Evolutionary conservation across 306 rosid species (phyloP).

Genomic region (Luffa aegyptiaca): DNA sequence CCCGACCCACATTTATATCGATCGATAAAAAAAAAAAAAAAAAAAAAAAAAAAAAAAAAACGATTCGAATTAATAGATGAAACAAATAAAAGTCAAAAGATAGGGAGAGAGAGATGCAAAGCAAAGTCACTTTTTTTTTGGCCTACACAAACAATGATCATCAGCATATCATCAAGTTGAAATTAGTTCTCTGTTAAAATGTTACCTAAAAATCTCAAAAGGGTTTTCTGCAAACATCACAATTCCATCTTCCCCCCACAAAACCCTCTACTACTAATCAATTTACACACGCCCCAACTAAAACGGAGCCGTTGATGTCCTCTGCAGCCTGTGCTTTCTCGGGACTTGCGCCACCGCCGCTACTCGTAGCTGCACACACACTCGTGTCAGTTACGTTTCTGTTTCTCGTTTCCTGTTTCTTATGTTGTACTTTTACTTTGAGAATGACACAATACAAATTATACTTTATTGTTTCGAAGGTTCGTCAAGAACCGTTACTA

Average conservation of each 20-base stretch:
- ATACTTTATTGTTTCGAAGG: no score
- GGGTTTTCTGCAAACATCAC: neutral
- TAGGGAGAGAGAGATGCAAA: neutral
- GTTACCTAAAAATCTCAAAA: neutral
- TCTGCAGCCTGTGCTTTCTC: constrained; percentile 35
- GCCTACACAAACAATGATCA: neutral
- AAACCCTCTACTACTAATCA: neutral
- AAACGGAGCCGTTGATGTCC: constrained; percentile 84
- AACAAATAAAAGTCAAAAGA: neutral
- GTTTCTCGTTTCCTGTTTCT: neutral
- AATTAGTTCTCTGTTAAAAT: neutral
- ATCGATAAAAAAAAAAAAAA: neutral
- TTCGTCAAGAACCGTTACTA: no score
- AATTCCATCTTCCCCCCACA: neutral
- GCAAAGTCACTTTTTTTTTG: no score
- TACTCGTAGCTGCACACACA: constrained; percentile 21
- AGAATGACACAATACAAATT: no score
- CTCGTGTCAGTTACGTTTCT: neutral
- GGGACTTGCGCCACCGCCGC: constrained; percentile 13
- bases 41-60: neutral
- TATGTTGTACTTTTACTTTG: no score
- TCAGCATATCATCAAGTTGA: neutral
- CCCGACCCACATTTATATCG: neutral
- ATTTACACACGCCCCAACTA: constrained; percentile 13
- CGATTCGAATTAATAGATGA: neutral